Conservation (phyloP, 148 eudicot genomes). For the Camellia sinensis region DNA sequence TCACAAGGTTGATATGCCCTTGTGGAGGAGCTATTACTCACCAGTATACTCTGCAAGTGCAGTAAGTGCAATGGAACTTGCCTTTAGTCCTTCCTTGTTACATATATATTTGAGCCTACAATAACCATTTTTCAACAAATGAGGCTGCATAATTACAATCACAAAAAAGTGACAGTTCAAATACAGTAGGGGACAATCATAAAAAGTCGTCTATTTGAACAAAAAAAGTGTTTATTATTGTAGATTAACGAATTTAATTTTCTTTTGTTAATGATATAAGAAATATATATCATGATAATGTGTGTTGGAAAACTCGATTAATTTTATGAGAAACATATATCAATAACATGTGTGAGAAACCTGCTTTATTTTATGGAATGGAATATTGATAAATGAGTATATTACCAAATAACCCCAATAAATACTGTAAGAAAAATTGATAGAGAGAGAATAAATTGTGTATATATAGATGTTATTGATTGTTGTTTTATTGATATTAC, state of each 20-base stretch:
- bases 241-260: not conserved
- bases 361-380: not conserved
- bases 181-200: not conserved
- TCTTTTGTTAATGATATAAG: not conserved
- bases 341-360: not conserved
- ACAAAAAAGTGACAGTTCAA: not conserved
- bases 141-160: not conserved
- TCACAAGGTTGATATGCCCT: not conserved
- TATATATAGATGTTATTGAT: no score
- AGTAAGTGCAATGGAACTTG: constrained; percentile 77
- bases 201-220: not conserved
- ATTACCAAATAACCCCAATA: not conserved
- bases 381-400: no score
- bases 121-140: constrained; percentile 17
- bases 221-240: not conserved
- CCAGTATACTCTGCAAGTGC: constrained; percentile 89
- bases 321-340: not conserved
- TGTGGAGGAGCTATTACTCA: constrained; percentile 25
- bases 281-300: no score
- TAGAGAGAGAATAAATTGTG: no score
- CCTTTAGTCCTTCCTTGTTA: constrained; percentile 75
- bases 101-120: constrained; percentile 88
- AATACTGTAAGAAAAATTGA: no score
- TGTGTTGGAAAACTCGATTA: not conserved
- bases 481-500: no score